Evolutionary conservation across 2,329 filamentous ascomycete genomes (phyloP), one percentile per base, ranked within the genome.

Genomic region (Botryotinia narcissicola): DNA sequence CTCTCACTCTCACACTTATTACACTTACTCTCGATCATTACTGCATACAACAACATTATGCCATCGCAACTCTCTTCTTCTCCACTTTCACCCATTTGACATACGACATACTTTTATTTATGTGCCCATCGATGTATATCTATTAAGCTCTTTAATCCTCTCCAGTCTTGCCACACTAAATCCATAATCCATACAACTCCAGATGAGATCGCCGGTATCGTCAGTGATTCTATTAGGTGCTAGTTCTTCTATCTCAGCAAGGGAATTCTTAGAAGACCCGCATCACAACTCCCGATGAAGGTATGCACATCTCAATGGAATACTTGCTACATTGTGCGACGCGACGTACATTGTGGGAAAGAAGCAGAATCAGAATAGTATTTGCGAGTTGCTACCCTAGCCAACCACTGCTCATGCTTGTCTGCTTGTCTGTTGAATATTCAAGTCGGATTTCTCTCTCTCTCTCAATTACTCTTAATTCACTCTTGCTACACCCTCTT

Each of bases 221-320:
- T 75, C 75, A 72, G 77, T 75, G 75, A 75, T 76, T 80, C 76
- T 74, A 77, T 76, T 75, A 66, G 75, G 76, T 78, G 78, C 77
- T 77, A 79, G 74, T 77, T 76, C 75, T 74, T 75, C 75, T 73
- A 76, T 75, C 75, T 63, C 75, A 78, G 76, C 76, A 79, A 79
- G 78, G 76, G 77, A 76, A 77, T 77, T 77, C 77, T 74, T 77
- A 64, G 74, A 71, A 75, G 54, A 73, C 62, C 73, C 64, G 73
- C 67, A 73, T 73, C 70, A 71, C 72, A 61, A 63, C 69, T 76
- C 75, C 73, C 77, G 75, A 81, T 81, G 80, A 81, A 80, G 80
- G 80, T 81, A 78, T 71, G 80, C 78, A 71, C 29, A 66, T 32
- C 29, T 72, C 70, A 44, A 54, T 48, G n/a, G 62, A 57, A 67